These are phyloP conservation scores for Bonia amplexicaulis DNA, from an alignment of 176 grass and related monocot genomes.

Conservation along the genomic window DNA sequence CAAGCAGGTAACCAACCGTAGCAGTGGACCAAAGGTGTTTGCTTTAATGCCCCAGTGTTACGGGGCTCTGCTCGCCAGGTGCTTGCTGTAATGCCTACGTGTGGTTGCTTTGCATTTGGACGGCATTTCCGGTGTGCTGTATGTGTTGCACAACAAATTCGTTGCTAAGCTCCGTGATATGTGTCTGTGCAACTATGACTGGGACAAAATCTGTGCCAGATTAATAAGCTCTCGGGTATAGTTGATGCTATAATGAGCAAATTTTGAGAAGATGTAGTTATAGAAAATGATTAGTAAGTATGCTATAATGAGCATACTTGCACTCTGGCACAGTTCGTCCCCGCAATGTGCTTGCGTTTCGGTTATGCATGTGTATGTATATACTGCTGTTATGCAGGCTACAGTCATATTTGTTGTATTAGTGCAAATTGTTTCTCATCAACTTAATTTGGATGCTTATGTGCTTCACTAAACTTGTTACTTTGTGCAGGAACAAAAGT, in stretches of 20 bases:
- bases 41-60: neutral
- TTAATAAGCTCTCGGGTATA: neutral
- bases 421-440: neutral
- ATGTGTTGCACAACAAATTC: neutral
- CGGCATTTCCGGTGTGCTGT: neutral
- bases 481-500: slow-evolving; percentile 61
- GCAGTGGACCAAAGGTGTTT: neutral
- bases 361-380: neutral
- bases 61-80: neutral
- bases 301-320: neutral
- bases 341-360: neutral
- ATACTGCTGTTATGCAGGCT: neutral
- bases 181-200: neutral
- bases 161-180: neutral
- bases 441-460: slow-evolving; percentile 3
- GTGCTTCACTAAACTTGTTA: neutral
- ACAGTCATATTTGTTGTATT: neutral
- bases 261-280: neutral
- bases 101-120: neutral
- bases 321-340: neutral
- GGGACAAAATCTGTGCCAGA: neutral
- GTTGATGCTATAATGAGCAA: neutral
- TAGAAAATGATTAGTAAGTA: neutral
- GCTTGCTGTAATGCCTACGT: slow-evolving; percentile 26
- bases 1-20: slow-evolving; percentile 44